These are phyloP conservation scores for Taphrina wiesneri DNA, from an alignment of 1,139 yeast species.

Conservation along the genomic window DNA sequence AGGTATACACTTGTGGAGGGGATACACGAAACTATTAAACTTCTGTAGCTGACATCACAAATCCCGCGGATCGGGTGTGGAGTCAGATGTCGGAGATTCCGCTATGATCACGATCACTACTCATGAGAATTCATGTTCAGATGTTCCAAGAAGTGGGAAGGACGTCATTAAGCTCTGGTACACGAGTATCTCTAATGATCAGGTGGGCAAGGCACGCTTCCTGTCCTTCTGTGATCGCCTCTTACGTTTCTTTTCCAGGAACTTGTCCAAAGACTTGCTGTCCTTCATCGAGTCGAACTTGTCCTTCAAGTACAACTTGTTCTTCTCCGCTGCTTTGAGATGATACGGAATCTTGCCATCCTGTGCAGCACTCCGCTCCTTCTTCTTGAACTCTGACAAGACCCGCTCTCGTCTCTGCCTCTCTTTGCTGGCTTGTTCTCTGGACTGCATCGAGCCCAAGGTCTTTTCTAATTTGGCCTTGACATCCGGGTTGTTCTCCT, in stretches of 20 bases:
- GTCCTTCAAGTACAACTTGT: constrained; percentile 83
- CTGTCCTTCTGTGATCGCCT: constrained; percentile 89
- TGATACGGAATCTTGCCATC: constrained; percentile 59
- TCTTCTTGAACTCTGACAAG: constrained; percentile 52
- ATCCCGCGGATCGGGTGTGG: background rate
- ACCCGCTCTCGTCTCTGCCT: constrained; percentile 73
- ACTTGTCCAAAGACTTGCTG: constrained; percentile 72
- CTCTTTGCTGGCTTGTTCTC: constrained; percentile 73
- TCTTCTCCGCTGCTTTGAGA: constrained; percentile 72
- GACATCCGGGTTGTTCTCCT: constrained; percentile 54
- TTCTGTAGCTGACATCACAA: no score
- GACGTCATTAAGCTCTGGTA: background rate
- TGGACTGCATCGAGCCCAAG: constrained; percentile 51
- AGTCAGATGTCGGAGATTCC: background rate
- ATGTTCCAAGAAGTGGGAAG: background rate
- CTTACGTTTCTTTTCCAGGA: constrained; percentile 90
- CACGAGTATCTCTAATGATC: background rate
- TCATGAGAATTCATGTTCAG: background rate
- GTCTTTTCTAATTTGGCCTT: constrained; percentile 53
- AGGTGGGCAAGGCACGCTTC: constrained; percentile 45
- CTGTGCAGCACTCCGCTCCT: constrained; percentile 53
- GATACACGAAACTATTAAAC: no score
- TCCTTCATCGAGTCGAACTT: constrained; percentile 83
- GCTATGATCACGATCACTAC: background rate
- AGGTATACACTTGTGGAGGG: no score